Conservation (phyloP, 116 monocot genomes). For the Dioscorea cayenensis region DNA sequence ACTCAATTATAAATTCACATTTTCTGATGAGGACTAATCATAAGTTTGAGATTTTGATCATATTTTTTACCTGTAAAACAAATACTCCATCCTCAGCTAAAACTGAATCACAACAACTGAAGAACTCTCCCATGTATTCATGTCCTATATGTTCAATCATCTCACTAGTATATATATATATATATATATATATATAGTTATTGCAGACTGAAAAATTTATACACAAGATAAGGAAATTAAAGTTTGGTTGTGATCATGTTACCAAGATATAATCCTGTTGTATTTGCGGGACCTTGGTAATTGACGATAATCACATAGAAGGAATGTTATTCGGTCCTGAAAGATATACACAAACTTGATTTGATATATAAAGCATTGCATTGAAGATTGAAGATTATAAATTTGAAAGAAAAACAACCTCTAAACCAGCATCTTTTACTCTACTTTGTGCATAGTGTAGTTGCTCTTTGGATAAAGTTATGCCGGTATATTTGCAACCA, state of each 20-base stretch:
- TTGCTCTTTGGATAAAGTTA: constrained; percentile 85
- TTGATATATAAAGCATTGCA: background rate
- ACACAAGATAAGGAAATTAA: too few relatives aligned
- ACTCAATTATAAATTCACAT: background rate
- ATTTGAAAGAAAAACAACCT: constrained; percentile 34
- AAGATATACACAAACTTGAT: constrained; percentile 1
- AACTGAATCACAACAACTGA: constrained; percentile 74
- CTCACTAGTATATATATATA: constrained; percentile 52
- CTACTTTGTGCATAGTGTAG: constrained; percentile 59
- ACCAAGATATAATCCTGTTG: constrained; percentile 80
- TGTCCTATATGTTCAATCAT: constrained; percentile 98
- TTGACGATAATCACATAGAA: constrained; percentile 66
- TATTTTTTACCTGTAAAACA: constrained; percentile 67
- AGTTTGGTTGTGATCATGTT: constrained; percentile 2
- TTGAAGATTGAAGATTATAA: background rate
- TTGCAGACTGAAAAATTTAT: background rate
- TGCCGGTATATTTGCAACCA: constrained; percentile 92
- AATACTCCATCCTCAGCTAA: constrained; percentile 78
- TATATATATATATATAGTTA: too few relatives aligned
- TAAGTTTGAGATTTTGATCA: background rate
- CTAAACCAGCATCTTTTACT: constrained; percentile 77
- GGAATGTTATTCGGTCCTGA: constrained; percentile 48
- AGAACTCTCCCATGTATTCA: constrained; percentile 97
- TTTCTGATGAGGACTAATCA: background rate
- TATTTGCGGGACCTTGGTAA: constrained; percentile 39